A percentile compares a stretch with the other conserved stretches of the same genome.
Evolutionary conservation across 2,329 filamentous ascomycete genomes (phyloP).

Genomic region (Thyridium curvatum): DNA sequence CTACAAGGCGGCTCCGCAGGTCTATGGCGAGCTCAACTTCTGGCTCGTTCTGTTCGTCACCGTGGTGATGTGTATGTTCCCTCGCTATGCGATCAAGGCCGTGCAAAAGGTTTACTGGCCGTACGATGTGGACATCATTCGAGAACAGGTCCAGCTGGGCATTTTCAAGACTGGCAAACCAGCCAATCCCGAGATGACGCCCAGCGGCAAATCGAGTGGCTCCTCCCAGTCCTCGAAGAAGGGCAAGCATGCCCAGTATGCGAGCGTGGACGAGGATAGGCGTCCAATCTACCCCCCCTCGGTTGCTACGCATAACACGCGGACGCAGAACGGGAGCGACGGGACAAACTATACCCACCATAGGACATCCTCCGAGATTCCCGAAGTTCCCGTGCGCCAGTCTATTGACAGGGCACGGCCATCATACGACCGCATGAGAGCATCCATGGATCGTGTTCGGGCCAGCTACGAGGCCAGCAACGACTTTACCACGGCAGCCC

Average conservation of each 20-base stretch:
- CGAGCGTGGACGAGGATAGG: constrained; percentile 76
- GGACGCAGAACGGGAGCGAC: constrained; percentile 87
- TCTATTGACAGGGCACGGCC: constrained; percentile 67
- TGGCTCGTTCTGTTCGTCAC: constrained; percentile 81
- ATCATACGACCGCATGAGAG: constrained; percentile 81
- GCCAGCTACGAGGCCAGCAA: constrained; percentile 80
- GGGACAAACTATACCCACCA: constrained; percentile 81
- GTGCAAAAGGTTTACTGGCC: constrained; percentile 93
- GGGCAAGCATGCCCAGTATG: constrained; percentile 52
- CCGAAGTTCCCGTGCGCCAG: constrained; percentile 28
- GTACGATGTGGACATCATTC: constrained; percentile 89
- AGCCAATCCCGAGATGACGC: too few relatives aligned
- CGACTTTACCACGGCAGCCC: constrained; percentile 87
- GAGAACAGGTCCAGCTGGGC: constrained; percentile 81
- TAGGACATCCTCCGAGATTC: constrained; percentile 52
- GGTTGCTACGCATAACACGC: constrained; percentile 74
- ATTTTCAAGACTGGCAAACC: constrained; percentile 52
- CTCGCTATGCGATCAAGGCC: constrained; percentile 79
- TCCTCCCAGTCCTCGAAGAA: constrained; percentile 55
- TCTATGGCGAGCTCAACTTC: constrained; percentile 77
- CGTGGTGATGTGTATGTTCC: constrained; percentile 75
- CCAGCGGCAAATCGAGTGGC: constrained; percentile 21
- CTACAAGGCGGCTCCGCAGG: constrained; percentile 70
- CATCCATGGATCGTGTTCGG: constrained; percentile 79
- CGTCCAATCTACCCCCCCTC: constrained; percentile 92